These are phyloP conservation scores for Fusarium mexicanum DNA, from an alignment of 2,329 filamentous ascomycete genomes.

Conservation along the genomic window DNA sequence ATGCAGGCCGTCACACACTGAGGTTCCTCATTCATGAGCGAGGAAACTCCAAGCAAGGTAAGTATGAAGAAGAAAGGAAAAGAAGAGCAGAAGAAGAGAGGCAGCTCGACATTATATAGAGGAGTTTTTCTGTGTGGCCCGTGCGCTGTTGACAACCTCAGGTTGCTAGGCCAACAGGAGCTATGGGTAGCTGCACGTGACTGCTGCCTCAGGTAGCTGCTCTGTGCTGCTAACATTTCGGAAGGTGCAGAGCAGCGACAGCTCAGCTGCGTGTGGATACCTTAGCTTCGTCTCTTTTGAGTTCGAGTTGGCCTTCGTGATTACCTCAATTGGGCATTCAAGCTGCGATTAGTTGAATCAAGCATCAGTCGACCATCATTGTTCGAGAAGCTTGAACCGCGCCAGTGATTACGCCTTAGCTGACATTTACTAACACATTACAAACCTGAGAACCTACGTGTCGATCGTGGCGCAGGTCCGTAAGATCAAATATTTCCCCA, in stretches of 20 bases:
- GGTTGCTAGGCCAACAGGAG: not conserved
- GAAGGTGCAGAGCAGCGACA: not conserved
- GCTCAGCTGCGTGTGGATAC: slow-evolving; percentile 2
- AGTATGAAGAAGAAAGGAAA: slow-evolving; percentile 61
- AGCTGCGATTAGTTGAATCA: not conserved
- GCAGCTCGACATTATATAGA: slow-evolving; percentile 45
- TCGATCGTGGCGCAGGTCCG: slow-evolving; percentile 3
- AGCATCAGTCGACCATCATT: not conserved
- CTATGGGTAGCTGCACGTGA: not conserved
- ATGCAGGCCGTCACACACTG: slow-evolving; percentile 62
- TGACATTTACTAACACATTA: slow-evolving; percentile 3
- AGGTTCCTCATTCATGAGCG: slow-evolving; percentile 57
- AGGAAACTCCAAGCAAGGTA: slow-evolving; percentile 59
- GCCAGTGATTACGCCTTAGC: not conserved
- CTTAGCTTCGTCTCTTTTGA: slow-evolving; percentile 7
- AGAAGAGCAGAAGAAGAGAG: slow-evolving; percentile 40
- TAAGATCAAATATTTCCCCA: not conserved
- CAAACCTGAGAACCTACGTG: not conserved
- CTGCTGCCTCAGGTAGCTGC: not conserved
- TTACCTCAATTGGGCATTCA: not conserved
- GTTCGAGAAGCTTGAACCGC: not conserved
- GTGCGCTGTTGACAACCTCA: slow-evolving; percentile 7
- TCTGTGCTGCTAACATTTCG: not conserved
- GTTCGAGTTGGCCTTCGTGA: slow-evolving; percentile 2
- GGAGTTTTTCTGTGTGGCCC: not conserved